phyloP scores from a whole-genome alignment of 2,329 filamentous ascomycete genomes.

The Ophiostoma tasmaniense region DNA sequence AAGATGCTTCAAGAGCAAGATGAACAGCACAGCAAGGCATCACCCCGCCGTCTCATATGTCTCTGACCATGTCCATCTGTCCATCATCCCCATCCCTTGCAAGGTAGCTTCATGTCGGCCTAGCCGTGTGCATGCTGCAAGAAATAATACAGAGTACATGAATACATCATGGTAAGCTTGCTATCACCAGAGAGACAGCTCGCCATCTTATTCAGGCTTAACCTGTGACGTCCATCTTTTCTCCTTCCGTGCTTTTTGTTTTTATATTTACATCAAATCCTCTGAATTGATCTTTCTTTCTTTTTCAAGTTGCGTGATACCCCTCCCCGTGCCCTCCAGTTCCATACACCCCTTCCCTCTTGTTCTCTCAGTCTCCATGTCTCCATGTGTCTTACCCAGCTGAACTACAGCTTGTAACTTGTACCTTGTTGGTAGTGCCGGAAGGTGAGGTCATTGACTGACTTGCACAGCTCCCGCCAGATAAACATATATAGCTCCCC shows the following conservation, averaged over 20 bases:
- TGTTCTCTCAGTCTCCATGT: conserved; percentile 2
- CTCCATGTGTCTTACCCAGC: neutral
- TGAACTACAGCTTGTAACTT: neutral
- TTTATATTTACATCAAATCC: neutral
- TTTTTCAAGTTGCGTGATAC: neutral
- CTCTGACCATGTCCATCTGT: neutral
- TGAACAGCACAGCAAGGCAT: neutral
- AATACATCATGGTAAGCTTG: neutral
- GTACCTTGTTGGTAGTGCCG: neutral
- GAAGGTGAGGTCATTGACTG: neutral
- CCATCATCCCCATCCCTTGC: neutral
- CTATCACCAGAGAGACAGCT: neutral
- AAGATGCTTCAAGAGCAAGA: neutral
- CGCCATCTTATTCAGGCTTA: neutral
- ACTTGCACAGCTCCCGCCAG: neutral
- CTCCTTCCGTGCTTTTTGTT: neutral
- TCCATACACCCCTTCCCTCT: neutral
- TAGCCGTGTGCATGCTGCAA: neutral
- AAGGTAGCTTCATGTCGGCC: neutral
- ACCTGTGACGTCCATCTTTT: neutral
- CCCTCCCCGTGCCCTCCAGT: neutral
- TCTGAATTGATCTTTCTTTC: neutral
- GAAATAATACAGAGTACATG: neutral
- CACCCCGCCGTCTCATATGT: neutral
- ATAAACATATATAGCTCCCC: conserved; percentile 12